These are phyloP conservation scores for Hypericum androsaemum DNA, from an alignment of 345 rosid genomes.

Conservation along the genomic window DNA sequence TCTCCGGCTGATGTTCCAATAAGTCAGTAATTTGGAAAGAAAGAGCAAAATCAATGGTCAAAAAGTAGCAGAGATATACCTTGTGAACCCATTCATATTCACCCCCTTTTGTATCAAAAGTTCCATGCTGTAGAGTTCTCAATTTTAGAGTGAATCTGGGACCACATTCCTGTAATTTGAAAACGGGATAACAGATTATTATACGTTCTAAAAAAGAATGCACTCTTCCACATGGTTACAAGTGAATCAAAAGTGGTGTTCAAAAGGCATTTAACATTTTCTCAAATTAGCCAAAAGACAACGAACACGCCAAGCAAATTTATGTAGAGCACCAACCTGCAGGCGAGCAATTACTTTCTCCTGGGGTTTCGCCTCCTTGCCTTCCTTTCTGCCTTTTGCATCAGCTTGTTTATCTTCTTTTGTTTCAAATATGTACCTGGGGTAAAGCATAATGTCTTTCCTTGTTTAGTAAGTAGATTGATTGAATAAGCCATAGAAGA, in stretches of 20 bases:
- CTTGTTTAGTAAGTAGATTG: slow-evolving; percentile 1
- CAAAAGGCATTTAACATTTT: too few species aligned
- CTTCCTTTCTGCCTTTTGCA: slow-evolving; percentile 34
- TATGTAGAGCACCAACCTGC: slow-evolving; percentile 39
- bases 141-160: slow-evolving; percentile 83
- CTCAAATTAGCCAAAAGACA: too few species aligned
- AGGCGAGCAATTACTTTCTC: slow-evolving; percentile 65
- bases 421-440: slow-evolving; percentile 68
- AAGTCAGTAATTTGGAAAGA: background rate
- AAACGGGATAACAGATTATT: background rate
- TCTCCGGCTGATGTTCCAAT: slow-evolving; percentile 48
- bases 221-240: too few species aligned
- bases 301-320: background rate
- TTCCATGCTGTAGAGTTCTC: slow-evolving; percentile 75
- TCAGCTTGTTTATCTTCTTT: slow-evolving; percentile 52
- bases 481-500: background rate
- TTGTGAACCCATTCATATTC: slow-evolving; percentile 98
- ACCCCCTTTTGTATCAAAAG: slow-evolving; percentile 73
- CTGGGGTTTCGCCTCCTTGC: slow-evolving; percentile 35
- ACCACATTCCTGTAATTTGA: slow-evolving; percentile 64
- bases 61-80: slow-evolving; percentile 28
- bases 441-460: background rate
- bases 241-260: too few species aligned
- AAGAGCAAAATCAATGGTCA: background rate
- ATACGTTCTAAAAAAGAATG: too few species aligned